Evolutionary conservation across 352 stramenopile genomes (phyloP).

Genomic region (Globisporangium sylvaticum): DNA sequence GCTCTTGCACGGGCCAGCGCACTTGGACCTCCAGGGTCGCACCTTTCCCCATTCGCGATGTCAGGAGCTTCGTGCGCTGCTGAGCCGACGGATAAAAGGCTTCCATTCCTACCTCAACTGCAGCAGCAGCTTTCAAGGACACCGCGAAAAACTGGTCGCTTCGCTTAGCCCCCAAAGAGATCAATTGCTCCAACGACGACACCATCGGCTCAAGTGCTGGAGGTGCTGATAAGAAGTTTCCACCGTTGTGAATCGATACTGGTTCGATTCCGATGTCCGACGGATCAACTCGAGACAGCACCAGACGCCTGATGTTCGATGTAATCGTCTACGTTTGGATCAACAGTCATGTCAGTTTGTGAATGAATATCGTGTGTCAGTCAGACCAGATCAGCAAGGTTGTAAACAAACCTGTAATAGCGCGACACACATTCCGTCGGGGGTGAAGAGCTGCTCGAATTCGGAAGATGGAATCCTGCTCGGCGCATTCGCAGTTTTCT

Average conservation of each 20-base stretch:
- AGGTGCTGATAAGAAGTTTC: conserved; percentile 48
- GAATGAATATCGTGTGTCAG: background rate
- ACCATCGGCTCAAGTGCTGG: conserved; percentile 66
- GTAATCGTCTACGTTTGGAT: conserved; percentile 54
- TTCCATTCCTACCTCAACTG: conserved; percentile 83
- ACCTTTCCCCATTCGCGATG: conserved; percentile 78
- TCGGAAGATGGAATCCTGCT: conserved; percentile 3
- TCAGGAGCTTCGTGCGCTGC: conserved; percentile 76
- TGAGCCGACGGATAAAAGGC: conserved; percentile 84
- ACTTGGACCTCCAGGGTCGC: conserved; percentile 84
- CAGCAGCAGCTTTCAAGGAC: conserved; percentile 79
- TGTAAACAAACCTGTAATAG: conserved; percentile 43
- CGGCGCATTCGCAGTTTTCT: background rate
- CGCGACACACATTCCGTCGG: conserved; percentile 65
- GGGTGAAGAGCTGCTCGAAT: conserved; percentile 32
- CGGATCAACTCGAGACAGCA: conserved; percentile 75
- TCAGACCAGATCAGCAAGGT: background rate
- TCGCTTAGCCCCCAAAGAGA: conserved; percentile 75
- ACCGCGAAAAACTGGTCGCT: conserved; percentile 76
- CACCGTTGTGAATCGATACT: conserved; percentile 28
- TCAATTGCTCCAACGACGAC: conserved; percentile 64
- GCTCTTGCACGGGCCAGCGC: conserved; percentile 82
- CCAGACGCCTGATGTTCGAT: conserved; percentile 76
- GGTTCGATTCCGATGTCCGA: conserved; percentile 65
- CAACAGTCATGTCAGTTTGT: background rate